phyloP scores from a whole-genome alignment of 192 early-diverging fungal species.

The Mortierella antarctica region DNA sequence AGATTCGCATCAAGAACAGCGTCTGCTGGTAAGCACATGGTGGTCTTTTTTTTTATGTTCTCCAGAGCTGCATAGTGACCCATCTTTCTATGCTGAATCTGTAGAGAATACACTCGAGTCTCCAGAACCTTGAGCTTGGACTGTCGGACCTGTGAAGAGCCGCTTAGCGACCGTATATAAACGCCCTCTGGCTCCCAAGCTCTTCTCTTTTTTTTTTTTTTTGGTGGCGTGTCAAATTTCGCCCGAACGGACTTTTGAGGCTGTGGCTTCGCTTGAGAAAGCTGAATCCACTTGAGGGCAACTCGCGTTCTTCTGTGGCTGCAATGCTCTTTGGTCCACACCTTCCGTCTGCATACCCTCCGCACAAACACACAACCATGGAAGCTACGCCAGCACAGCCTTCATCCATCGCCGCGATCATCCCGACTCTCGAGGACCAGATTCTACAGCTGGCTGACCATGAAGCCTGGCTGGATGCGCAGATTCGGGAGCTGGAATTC shows the following conservation, averaged over 20 bases:
- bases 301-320: too few species aligned
- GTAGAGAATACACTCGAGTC: conserved; percentile 40
- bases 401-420: background rate
- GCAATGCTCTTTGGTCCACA: too few species aligned
- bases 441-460: conserved; percentile 39
- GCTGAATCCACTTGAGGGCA: too few species aligned
- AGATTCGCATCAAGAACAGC: conserved; percentile 41
- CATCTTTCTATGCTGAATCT: background rate
- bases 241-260: too few species aligned
- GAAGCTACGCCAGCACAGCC: background rate
- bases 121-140: conserved; percentile 44
- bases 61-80: background rate
- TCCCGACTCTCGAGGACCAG: conserved; percentile 32
- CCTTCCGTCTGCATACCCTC: too few species aligned
- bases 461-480: conserved; percentile 46
- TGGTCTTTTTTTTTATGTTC: background rate
- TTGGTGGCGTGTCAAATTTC: too few species aligned
- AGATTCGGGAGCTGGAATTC: conserved; percentile 45
- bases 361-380: background rate
- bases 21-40: conserved; percentile 21
- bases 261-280: too few species aligned
- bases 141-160: conserved; percentile 4
- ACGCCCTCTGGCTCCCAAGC: too few species aligned
- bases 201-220: too few species aligned
- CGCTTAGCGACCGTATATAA: too few species aligned